phyloP scores from a whole-genome alignment of 2,329 filamentous ascomycete genomes.

The Acarospora socialis region DNA sequence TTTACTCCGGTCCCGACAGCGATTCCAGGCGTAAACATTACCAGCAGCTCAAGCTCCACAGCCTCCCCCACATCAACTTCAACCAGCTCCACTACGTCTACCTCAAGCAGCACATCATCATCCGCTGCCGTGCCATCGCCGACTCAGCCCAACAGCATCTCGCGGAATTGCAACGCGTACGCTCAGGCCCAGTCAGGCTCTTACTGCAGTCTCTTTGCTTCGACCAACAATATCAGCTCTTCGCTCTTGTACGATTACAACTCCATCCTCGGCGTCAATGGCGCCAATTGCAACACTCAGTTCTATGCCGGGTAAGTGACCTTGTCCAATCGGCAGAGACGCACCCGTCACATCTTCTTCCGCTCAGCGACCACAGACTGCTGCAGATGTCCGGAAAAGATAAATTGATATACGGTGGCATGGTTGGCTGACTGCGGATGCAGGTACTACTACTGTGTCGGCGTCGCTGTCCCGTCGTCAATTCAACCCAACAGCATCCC shows the following conservation, averaged over 20 bases:
- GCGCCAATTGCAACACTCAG: conserved; percentile 4
- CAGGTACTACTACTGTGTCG: too few relatives aligned
- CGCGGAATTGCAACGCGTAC: conserved; percentile 18
- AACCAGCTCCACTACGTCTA: too few relatives aligned
- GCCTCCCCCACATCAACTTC: too few relatives aligned
- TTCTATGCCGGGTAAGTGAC: conserved; percentile 3
- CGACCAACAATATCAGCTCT: conserved; percentile 15
- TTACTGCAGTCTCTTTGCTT: conserved; percentile 17
- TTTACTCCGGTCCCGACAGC: too few relatives aligned
- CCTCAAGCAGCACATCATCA: too few relatives aligned
- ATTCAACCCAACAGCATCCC: conserved; percentile 6
- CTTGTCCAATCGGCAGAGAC: not conserved
- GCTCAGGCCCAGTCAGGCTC: conserved; percentile 15
- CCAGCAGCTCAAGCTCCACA: too few relatives aligned
- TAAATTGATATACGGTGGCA: too few relatives aligned
- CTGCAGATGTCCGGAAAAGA: too few relatives aligned
- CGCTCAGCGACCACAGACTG: too few relatives aligned
- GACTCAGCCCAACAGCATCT: conserved; percentile 17
- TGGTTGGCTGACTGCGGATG: too few relatives aligned
- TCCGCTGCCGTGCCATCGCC: conserved; percentile 17
- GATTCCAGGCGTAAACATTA: too few relatives aligned
- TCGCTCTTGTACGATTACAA: conserved; percentile 21
- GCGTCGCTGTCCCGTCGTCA: too few relatives aligned
- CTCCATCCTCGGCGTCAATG: conserved; percentile 13
- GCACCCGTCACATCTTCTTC: not conserved